phyloP scores from a whole-genome alignment of 495 filamentous ascomycete genomes.

The Podospora tetraspora region DNA sequence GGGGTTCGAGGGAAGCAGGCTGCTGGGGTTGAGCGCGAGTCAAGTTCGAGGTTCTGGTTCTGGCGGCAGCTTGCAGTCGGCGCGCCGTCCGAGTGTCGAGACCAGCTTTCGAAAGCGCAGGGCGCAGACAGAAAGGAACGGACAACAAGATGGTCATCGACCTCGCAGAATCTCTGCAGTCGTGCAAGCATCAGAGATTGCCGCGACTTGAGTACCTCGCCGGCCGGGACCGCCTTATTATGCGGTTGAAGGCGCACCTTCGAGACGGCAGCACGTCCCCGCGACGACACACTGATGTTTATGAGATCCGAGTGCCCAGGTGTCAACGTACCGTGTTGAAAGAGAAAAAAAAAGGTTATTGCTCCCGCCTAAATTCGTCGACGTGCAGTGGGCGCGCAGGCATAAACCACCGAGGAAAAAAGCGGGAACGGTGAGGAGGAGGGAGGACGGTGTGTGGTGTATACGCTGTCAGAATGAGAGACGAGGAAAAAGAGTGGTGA shows the following conservation, averaged over 20 bases:
- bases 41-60: background rate
- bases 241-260: background rate
- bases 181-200: background rate
- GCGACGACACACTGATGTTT: constrained; percentile 15
- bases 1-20: background rate
- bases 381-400: constrained; percentile 13
- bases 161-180: background rate
- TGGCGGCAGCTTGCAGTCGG: background rate
- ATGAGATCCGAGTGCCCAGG: constrained; percentile 17
- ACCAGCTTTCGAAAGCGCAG: background rate
- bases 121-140: background rate
- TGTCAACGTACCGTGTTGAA: constrained; percentile 18
- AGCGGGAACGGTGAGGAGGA: background rate
- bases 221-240: background rate
- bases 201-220: background rate
- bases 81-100: constrained; percentile 1
- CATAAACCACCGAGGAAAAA: background rate
- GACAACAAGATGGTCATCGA: background rate
- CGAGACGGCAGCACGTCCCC: constrained; percentile 12
- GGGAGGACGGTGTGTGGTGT: background rate
- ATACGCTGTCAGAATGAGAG: constrained; percentile 7
- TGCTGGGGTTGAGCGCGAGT: constrained; percentile 4
- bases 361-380: constrained; percentile 11
- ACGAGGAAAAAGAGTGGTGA: constrained; percentile 6
- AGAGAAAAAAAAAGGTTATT: background rate